Percentiles rank a stretch among this genome's conserved stretches.
Conservation (phyloP, 2,329 filamentous ascomycete genomes). For the Pseudogymnoascus sp. region DNA sequence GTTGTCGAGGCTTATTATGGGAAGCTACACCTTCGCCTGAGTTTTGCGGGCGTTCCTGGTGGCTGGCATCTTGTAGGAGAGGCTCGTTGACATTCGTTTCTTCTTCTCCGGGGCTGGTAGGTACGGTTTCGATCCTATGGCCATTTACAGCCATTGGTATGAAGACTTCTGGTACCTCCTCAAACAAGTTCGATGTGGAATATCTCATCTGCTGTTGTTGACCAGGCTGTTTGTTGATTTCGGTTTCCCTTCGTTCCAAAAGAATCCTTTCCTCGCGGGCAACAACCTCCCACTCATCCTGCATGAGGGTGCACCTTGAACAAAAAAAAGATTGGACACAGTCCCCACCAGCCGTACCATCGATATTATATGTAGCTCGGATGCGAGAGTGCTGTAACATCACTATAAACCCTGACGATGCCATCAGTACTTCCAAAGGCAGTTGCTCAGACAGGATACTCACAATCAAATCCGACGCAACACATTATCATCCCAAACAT, state of each 20-base stretch:
- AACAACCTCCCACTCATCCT: constrained; percentile 41
- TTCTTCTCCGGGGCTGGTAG: neutral
- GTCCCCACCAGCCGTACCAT: constrained; percentile 34
- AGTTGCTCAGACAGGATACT: neutral
- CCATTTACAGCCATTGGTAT: neutral
- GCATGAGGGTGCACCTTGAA: constrained; percentile 36
- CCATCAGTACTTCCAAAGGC: neutral
- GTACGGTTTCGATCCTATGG: neutral
- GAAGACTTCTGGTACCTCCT: constrained; percentile 7
- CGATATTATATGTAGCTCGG: constrained; percentile 39
- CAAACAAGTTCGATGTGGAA: constrained; percentile 7
- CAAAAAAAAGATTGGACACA: constrained; percentile 34
- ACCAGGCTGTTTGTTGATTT: constrained; percentile 16
- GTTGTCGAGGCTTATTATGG: neutral
- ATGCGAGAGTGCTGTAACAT: constrained; percentile 34
- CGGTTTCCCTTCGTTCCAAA: neutral
- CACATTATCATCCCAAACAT: constrained; percentile 26
- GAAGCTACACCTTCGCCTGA: neutral
- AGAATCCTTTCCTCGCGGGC: constrained; percentile 31
- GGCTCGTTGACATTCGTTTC: neutral
- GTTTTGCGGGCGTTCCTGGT: neutral
- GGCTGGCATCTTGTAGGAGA: neutral
- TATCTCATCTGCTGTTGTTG: constrained; percentile 23
- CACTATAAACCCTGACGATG: constrained; percentile 24
- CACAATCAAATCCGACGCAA: constrained; percentile 21